Base-by-base conservation (phyloP, 148 eudicot species). In the Persicaria tinctoria region DNA sequence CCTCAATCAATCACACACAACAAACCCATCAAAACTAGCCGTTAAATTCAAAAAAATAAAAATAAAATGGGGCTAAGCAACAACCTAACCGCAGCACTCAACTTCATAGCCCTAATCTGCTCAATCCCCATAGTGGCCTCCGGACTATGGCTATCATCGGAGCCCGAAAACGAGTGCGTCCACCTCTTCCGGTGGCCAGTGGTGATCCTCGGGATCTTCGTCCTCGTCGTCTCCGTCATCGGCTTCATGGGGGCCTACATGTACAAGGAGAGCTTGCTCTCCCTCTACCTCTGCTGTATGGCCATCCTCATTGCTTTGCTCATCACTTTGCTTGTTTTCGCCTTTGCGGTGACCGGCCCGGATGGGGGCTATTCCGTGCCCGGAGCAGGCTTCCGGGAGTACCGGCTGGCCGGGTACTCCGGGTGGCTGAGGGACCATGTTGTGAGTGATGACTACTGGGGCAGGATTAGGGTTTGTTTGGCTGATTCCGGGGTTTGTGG, bases 111-210 rank as follows among this genome's bases (percentile, higher is more conserved):
- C 13, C 11, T 95, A 14, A 81, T 95, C 71, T 92, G 91, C 75
- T 92, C 98, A 59, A 82, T 90, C 74, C 97, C 97, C 47, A 89
- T 95, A 6, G 86, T 92, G 64, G 82, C 96, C 23, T 81, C 97
- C 11, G 98, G 98, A 20, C 84, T 92, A 46, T 95, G 96, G 97
- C 86, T 92, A 1, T 91, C 97, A 17, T 85, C 98, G 1, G 89
- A 90, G 75, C 87, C 92, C 77, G 96, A 92, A 86, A 92, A 88
- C 82, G 88, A 82, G 70, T 95, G 98, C 79, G 79, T 92, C 83
- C 93, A 76, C 51, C 76, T 90, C 73, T 93, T 95, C 83, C 89
- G 98, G 0, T 92, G 89, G 88, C 98, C 93, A 7, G 83, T 95
- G 20, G 80, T 89, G 75, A 76, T 87, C 70, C 54, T 90, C 4